These are phyloP conservation scores for Amanita fuliginea DNA, from an alignment of 768 basidiomycete genomes.

Conservation along the genomic window DNA sequence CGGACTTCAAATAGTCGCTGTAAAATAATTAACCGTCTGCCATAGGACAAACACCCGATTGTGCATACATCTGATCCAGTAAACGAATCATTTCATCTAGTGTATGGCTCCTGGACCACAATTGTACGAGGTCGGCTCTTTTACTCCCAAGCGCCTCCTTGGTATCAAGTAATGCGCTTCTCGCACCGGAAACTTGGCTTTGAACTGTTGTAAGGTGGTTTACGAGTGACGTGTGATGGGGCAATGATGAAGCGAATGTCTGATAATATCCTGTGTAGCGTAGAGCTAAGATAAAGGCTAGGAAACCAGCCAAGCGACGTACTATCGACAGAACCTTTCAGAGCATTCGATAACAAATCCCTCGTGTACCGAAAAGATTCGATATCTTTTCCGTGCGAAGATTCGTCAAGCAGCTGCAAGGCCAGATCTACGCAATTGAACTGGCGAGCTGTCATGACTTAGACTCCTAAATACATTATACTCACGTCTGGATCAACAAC, in stretches of 20 bases:
- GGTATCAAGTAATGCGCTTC: slow-evolving; percentile 61
- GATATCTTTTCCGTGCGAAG: slow-evolving; percentile 62
- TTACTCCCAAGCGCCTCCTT: slow-evolving; percentile 74
- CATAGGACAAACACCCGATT: not conserved
- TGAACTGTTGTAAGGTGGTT: slow-evolving; percentile 66
- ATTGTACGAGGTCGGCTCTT: slow-evolving; percentile 79
- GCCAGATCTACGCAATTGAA: slow-evolving; percentile 95
- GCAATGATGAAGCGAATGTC: slow-evolving; percentile 88
- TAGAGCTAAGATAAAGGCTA: not conserved
- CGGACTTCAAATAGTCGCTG: slow-evolving; percentile 82
- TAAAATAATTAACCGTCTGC: slow-evolving; percentile 11
- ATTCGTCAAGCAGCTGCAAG: slow-evolving; percentile 74
- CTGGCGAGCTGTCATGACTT: slow-evolving; percentile 23
- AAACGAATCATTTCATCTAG: slow-evolving; percentile 92
- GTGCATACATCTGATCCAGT: slow-evolving; percentile 84
- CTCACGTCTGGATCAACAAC: slow-evolving; percentile 73
- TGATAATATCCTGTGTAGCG: slow-evolving; percentile 70
- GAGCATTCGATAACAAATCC: slow-evolving; percentile 61
- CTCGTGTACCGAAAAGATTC: slow-evolving; percentile 71
- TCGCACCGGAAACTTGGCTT: slow-evolving; percentile 59
- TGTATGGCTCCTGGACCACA: slow-evolving; percentile 85
- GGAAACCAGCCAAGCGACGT: slow-evolving; percentile 20
- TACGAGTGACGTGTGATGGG: slow-evolving; percentile 76
- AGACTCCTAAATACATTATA: slow-evolving; percentile 3
- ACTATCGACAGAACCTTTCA: slow-evolving; percentile 87